A percentile compares a stretch with the other conserved stretches of the same genome.
phyloP scores from a whole-genome alignment of 2,329 filamentous ascomycete genomes.

The Calonectria henricotiae region DNA sequence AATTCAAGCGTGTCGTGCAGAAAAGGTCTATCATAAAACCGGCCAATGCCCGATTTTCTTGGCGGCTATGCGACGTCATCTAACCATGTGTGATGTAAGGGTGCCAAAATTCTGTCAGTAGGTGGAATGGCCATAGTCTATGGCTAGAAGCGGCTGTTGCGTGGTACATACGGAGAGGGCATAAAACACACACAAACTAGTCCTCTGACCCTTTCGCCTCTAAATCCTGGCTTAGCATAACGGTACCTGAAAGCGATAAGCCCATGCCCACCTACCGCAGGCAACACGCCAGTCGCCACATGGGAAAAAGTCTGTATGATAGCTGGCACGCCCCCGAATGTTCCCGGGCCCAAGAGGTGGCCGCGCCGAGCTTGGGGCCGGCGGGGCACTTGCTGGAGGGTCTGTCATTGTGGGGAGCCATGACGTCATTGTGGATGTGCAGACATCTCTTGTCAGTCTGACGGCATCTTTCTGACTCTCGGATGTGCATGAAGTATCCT shows the following conservation, averaged over 20 bases:
- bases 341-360: constrained; percentile 30
- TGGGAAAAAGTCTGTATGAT: not conserved
- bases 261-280: not conserved
- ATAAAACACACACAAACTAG: not conserved
- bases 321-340: constrained; percentile 26
- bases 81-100: not conserved
- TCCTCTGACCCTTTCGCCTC: not conserved
- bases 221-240: not conserved
- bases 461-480: constrained; percentile 12
- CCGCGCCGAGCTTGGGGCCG: constrained; percentile 47
- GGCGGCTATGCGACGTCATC: constrained; percentile 21
- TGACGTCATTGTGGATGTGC: constrained; percentile 54
- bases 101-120: not conserved
- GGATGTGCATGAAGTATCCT: constrained; percentile 20
- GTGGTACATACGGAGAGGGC: not conserved
- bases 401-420: constrained; percentile 38
- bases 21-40: not conserved
- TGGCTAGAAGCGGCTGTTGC: not conserved
- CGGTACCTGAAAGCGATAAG: not conserved
- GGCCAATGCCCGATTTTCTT: not conserved
- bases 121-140: not conserved
- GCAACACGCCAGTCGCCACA: not conserved
- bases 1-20: constrained; percentile 19
- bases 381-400: constrained; percentile 33
- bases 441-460: constrained; percentile 10